Evolutionary conservation across 345 rosid genomes (phyloP).

Genomic region (Eucalyptus sp.): DNA sequence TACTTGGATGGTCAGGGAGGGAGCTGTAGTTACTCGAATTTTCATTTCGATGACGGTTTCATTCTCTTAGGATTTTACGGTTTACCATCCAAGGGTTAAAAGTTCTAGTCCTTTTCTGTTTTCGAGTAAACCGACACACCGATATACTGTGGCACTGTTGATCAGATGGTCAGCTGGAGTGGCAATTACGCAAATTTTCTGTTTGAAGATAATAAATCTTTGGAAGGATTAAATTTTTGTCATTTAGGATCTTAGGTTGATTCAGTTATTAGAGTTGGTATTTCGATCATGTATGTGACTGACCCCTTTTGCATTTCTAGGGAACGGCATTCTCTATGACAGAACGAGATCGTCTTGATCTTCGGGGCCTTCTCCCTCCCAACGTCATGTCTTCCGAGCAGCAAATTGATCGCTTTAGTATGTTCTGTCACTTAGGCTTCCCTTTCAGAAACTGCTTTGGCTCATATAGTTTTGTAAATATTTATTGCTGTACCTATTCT

Average conservation of each 20-base stretch:
- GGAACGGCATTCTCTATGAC: constrained; percentile 96
- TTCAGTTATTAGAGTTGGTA: neutral
- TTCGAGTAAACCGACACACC: neutral
- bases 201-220: neutral
- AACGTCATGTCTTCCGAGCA: constrained; percentile 74
- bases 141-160: neutral
- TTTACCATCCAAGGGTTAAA: neutral
- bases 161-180: neutral
- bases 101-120: neutral
- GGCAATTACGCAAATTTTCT: neutral
- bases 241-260: neutral
- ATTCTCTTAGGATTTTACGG: neutral
- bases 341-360: constrained; percentile 91
- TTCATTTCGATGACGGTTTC: neutral
- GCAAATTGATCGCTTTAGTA: constrained; percentile 90
- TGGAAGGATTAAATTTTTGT: neutral
- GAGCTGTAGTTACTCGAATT: neutral
- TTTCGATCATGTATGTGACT: neutral
- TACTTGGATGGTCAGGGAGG: neutral
- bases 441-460: neutral
- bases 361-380: constrained; percentile 95
- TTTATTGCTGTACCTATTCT: neutral
- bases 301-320: constrained; percentile 14
- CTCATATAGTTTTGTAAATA: neutral
- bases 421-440: constrained; percentile 1